Conservation (phyloP, 2,329 filamentous ascomycete genomes). For the Penicillium paneum region DNA sequence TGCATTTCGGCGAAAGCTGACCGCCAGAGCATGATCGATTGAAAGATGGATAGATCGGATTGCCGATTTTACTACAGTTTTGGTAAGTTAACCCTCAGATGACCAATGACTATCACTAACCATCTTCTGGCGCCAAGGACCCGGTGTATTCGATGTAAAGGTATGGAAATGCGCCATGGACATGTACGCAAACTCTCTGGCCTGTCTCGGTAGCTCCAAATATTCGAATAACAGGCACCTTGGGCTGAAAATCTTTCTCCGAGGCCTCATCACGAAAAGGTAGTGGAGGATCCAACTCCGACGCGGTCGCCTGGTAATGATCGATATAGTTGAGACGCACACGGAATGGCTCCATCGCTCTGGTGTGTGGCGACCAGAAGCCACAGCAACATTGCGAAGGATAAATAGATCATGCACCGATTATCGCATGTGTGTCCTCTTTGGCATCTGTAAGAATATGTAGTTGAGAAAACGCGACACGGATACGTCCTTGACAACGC, state of each 20-base stretch:
- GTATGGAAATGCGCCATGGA: conserved; percentile 94
- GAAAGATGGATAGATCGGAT: conserved; percentile 76
- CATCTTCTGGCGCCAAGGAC: conserved; percentile 62
- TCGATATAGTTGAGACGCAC: conserved; percentile 95
- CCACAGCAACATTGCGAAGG: conserved; percentile 26
- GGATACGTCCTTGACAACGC: conserved; percentile 16
- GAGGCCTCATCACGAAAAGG: conserved; percentile 61
- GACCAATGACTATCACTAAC: conserved; percentile 46
- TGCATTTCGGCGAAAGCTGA: conserved; percentile 76
- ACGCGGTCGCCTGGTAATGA: conserved; percentile 79
- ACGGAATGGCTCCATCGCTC: conserved; percentile 70
- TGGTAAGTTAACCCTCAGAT: conserved; percentile 11
- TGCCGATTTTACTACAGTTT: conserved; percentile 63
- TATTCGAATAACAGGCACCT: conserved; percentile 80
- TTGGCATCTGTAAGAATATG: not conserved
- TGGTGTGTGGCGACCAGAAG: conserved; percentile 17
- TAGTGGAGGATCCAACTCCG: conserved; percentile 75
- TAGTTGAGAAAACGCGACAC: conserved; percentile 5
- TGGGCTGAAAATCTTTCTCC: conserved; percentile 62
- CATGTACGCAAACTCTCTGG: conserved; percentile 92
- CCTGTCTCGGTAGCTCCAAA: conserved; percentile 93
- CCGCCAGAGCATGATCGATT: conserved; percentile 83
- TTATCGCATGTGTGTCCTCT: conserved; percentile 2
- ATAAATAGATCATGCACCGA: not conserved
- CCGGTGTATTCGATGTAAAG: conserved; percentile 86